These are phyloP conservation scores for Aspergillus diversus DNA, from an alignment of 495 filamentous ascomycete species.

Conservation along the genomic window DNA sequence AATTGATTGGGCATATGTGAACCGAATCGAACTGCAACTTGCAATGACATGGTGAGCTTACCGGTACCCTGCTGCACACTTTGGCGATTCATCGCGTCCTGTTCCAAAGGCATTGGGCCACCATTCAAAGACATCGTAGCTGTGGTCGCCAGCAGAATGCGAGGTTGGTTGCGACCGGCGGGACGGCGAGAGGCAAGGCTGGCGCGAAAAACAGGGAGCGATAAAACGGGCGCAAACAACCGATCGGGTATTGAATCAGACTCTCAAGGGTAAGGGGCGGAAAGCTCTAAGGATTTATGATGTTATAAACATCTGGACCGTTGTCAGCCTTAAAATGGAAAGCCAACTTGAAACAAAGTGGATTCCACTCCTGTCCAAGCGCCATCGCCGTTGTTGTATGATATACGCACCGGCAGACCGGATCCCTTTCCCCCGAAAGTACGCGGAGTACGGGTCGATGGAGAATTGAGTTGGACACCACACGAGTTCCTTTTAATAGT, in stretches of 20 bases:
- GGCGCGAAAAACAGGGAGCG: not conserved
- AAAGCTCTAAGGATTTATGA: not conserved
- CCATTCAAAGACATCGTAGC: constrained; percentile 27
- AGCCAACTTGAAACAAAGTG: constrained; percentile 20
- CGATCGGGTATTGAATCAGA: not conserved
- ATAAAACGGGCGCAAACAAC: not conserved
- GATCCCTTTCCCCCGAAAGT: constrained; percentile 19
- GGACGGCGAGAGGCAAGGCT: not conserved
- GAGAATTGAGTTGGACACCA: constrained; percentile 13
- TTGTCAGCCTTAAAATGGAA: constrained; percentile 29
- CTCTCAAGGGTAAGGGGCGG: not conserved
- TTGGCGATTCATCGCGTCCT: constrained; percentile 22
- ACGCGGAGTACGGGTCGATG: not conserved
- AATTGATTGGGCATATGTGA: not conserved
- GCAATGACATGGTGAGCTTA: constrained; percentile 19
- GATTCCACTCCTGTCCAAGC: constrained; percentile 25
- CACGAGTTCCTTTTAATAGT: constrained; percentile 6
- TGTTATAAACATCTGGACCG: constrained; percentile 15
- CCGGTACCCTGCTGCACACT: constrained; percentile 20
- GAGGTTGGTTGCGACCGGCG: constrained; percentile 28
- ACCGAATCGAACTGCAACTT: constrained; percentile 1
- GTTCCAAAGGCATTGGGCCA: constrained; percentile 24
- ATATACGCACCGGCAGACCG: constrained; percentile 23
- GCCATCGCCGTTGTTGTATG: constrained; percentile 19
- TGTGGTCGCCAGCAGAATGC: not conserved